These are phyloP conservation scores for Dictyostelium intermedium DNA, from an alignment of 78 protist genomes.

Conservation along the genomic window DNA sequence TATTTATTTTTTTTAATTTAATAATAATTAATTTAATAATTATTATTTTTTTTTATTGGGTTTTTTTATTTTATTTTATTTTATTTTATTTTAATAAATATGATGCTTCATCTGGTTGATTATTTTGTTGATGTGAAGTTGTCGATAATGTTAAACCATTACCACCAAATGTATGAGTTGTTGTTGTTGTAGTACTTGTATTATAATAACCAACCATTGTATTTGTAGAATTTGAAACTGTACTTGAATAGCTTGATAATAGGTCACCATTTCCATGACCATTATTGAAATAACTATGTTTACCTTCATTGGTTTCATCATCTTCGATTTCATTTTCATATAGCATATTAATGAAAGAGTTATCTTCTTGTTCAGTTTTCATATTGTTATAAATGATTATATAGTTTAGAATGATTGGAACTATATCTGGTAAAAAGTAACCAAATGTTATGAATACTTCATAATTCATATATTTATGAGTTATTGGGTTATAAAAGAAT, in stretches of 20 bases:
- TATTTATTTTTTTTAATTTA: no score
- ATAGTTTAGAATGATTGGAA: slow-evolving; percentile 44
- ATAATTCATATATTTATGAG: slow-evolving; percentile 24
- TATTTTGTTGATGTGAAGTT: not conserved
- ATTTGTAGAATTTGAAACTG: not conserved
- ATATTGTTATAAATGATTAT: slow-evolving; percentile 33
- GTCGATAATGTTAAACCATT: not conserved
- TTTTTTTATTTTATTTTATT: not conserved
- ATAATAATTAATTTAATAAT: not conserved
- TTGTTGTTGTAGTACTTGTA: no score
- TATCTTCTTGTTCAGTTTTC: slow-evolving; percentile 54
- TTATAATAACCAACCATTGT: not conserved
- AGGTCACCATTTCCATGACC: not conserved
- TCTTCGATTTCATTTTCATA: slow-evolving; percentile 72
- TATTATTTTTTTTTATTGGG: not conserved
- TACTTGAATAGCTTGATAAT: not conserved
- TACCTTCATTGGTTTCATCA: not conserved
- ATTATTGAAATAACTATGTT: not conserved
- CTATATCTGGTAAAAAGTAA: slow-evolving; percentile 59
- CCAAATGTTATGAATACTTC: slow-evolving; percentile 64
- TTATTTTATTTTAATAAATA: not conserved
- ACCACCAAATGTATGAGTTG: not conserved
- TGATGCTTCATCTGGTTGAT: not conserved
- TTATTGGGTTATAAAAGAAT: slow-evolving; percentile 66
- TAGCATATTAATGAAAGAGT: slow-evolving; percentile 6